Base-by-base conservation (phyloP, 1,284 basidiomycete species). In the Vanrija sp. region DNA sequence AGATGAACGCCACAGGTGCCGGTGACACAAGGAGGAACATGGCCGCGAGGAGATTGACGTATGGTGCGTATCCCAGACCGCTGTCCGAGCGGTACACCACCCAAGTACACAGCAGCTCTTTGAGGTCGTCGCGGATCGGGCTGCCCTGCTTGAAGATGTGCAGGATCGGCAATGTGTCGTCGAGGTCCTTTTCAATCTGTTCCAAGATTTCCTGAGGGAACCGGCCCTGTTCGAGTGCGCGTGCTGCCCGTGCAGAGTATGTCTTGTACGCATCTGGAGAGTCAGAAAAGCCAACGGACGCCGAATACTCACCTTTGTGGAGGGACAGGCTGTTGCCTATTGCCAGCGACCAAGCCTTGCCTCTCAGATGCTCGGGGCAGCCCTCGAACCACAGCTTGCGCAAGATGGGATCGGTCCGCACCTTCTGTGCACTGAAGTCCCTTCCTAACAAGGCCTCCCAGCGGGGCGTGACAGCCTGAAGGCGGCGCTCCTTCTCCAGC, bases 1-100 rank as follows among this genome's bases (percentile, higher is more conserved):
- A 85, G 51, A 92, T 78, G 69, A 98, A 97, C 0, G 87, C 91
- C 38, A 85, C 83, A 12, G 83, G 77, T 3, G 76, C 71, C 0
- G 89, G 79, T 82, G 96, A 88, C 67, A 89, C 94, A 66, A 98
- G 80, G 38, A 98, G 79, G 57, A 96, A 81, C 87, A 96, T 93
- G 0, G 88, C 92, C 10, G 88, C 89, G 39, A 96, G 81, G 19
- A 77, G 69, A 8, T 64, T 68, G 49, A 77, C 69, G 51, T 71
- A 70, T n/a, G 78, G 73, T 43, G 78, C 84, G 72, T 95, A 96
- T 46, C 87, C 86, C 38, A 91, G 77, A 5, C 87, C 89, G 73
- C 94, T 89, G 61, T 95, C 93, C 28, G 87, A 87, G 38, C 93
- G 83, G 39, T 91, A 83, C 26, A 96, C 89, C 2, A 93, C 86